These are phyloP conservation scores for Serendipita sp. DNA, from an alignment of 768 basidiomycete genomes.

Conservation along the genomic window DNA sequence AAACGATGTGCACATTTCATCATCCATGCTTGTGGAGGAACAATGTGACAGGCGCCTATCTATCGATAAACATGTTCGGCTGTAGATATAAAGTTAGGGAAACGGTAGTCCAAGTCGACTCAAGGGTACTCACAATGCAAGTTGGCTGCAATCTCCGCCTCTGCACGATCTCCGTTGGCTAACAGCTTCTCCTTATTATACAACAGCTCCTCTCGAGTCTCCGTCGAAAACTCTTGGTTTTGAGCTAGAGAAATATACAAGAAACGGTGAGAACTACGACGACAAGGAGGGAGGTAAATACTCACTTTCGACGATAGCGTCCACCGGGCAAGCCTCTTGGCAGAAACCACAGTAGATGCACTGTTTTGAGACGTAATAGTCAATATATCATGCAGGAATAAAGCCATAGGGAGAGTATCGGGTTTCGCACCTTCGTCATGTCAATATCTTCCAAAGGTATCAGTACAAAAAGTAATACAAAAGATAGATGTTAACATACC, in stretches of 20 bases:
- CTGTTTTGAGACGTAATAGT: slow-evolving; percentile 18
- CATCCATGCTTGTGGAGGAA: not conserved
- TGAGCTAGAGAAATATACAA: slow-evolving; percentile 39
- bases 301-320: slow-evolving; percentile 97
- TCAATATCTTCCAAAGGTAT: slow-evolving; percentile 58
- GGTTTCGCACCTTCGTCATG: slow-evolving; percentile 56
- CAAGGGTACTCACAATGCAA: slow-evolving; percentile 39
- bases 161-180: slow-evolving; percentile 87
- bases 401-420: not conserved
- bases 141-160: slow-evolving; percentile 96
- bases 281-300: not conserved
- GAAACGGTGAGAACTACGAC: slow-evolving; percentile 8
- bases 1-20: too few species aligned
- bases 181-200: slow-evolving; percentile 99
- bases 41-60: not conserved
- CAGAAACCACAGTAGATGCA: slow-evolving; percentile 99
- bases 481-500: slow-evolving; percentile 30
- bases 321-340: slow-evolving; percentile 98
- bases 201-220: slow-evolving; percentile 92
- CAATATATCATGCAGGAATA: not conserved
- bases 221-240: slow-evolving; percentile 95
- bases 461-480: not conserved
- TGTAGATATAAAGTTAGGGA: slow-evolving; percentile 19
- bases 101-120: slow-evolving; percentile 5
- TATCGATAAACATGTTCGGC: slow-evolving; percentile 81